These are phyloP conservation scores for Lachancea nothofagi DNA, from an alignment of 805 yeast genomes.

Conservation along the genomic window DNA sequence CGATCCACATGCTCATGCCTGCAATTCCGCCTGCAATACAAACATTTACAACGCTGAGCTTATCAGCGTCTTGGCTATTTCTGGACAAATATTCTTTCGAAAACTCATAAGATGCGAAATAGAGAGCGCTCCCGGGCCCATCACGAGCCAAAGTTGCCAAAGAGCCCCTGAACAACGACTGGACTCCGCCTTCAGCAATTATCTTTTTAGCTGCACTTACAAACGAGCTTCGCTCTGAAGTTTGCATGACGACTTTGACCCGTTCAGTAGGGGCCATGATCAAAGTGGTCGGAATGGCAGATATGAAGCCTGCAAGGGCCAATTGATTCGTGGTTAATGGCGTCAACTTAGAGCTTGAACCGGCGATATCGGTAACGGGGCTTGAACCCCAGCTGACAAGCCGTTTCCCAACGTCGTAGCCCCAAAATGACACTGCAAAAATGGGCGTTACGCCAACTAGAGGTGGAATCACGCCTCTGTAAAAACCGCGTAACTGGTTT, in stretches of 20 bases:
- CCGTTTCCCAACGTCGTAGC: constrained; percentile 88
- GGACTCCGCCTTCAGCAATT: constrained; percentile 73
- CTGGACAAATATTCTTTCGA: constrained; percentile 58
- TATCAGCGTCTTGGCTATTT: constrained; percentile 38
- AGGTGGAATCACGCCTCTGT: constrained; percentile 93
- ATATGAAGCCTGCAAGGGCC: constrained; percentile 87
- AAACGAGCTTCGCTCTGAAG: constrained; percentile 41
- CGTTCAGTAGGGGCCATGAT: constrained; percentile 98
- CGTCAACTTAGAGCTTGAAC: constrained; percentile 8
- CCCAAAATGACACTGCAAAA: constrained; percentile 98
- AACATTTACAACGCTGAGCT: constrained; percentile 65
- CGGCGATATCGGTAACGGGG: constrained; percentile 22
- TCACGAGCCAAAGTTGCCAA: constrained; percentile 91
- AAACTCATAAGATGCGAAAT: constrained; percentile 90
- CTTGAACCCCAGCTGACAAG: constrained; percentile 47
- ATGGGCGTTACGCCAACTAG: constrained; percentile 95
- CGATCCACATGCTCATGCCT: constrained; percentile 95
- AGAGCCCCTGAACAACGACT: constrained; percentile 86
- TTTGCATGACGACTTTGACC: constrained; percentile 88
- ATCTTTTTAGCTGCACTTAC: constrained; percentile 52
- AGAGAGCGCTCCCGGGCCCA: constrained; percentile 95
- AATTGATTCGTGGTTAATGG: constrained; percentile 60
- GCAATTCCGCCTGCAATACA: constrained; percentile 92
- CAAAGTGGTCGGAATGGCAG: constrained; percentile 91
- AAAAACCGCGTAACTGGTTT: constrained; percentile 52